A percentile compares a stretch with the other conserved stretches of the same genome.
Evolutionary conservation across 75 land plant genomes (phyloP).

Genomic region (Gnetum montanum): DNA sequence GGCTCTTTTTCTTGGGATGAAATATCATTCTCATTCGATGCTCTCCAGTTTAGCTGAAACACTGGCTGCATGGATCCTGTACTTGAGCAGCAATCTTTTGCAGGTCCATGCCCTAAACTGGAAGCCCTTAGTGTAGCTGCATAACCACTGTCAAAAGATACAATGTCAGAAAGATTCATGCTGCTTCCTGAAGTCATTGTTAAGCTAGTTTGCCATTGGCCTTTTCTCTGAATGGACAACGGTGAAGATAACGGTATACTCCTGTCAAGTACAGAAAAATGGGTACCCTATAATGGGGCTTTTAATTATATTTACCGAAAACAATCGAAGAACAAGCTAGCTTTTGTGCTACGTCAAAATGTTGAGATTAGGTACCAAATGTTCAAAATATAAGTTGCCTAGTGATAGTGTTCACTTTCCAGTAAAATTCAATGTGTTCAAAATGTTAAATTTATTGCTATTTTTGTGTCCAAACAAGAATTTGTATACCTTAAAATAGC

Average conservation of each 20-base stretch:
- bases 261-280: slow-evolving; percentile 6
- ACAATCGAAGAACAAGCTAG: background rate
- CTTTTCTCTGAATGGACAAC: background rate
- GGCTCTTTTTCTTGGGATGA: slow-evolving; percentile 1
- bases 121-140: background rate
- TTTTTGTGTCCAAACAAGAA: background rate
- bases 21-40: slow-evolving; percentile 4
- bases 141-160: slow-evolving; percentile 1
- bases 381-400: background rate
- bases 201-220: background rate
- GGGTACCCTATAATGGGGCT: background rate
- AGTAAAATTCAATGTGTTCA: background rate
- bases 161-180: background rate
- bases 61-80: background rate
- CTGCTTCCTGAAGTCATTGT: background rate
- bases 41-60: slow-evolving; percentile 1
- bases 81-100: slow-evolving; percentile 4
- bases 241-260: background rate
- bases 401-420: background rate
- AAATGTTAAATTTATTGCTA: background rate
- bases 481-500: slow-evolving; percentile 3
- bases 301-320: too few relatives aligned
- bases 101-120: background rate
- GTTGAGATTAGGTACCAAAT: background rate
- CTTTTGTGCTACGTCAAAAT: background rate